phyloP scores from a whole-genome alignment of 345 rosid genomes.

The Arabidopsis thaliana region TAIR10.1 NC_003076.8:22091001-22091500 shows the following conservation, averaged over 20 bases:
- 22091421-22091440: background rate
- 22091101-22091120: constrained; percentile 96
- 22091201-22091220: constrained; percentile 27
- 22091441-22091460: too few relatives aligned
- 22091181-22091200: background rate
- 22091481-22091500: too few relatives aligned
- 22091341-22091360: background rate
- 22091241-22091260: background rate
- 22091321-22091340: background rate
- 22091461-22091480: too few relatives aligned
- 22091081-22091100: constrained; percentile 91
- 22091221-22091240: constrained; percentile 26
- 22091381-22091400: background rate
- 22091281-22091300: background rate
- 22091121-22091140: constrained; percentile 76
- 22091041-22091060: constrained; percentile 96
- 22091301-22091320: background rate
- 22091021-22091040: constrained; percentile 85
- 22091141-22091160: constrained; percentile 87
- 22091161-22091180: constrained; percentile 86
- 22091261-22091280: constrained; percentile 4
- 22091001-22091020: constrained; percentile 86
- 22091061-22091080: constrained; percentile 89
- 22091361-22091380: background rate
- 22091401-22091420: background rate